Base-by-base conservation (phyloP, 164 flowering plant genomes). In the Vitis cinerea region DNA sequence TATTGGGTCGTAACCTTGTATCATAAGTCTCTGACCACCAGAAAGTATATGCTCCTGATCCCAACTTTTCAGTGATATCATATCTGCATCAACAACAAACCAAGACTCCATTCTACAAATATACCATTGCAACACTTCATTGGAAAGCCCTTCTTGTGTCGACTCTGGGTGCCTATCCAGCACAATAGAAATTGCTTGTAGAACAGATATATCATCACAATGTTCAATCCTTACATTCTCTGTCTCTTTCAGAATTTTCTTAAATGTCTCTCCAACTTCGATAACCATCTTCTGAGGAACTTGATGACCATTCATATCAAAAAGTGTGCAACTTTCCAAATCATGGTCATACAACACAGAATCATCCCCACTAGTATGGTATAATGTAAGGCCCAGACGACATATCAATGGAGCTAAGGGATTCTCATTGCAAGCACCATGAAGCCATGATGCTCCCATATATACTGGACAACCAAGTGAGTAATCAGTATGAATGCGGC, bases 11-110 rank as follows among this genome's bases (percentile, higher is more conserved):
- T 93, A 93, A 12, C 98, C 98, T 82, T 93, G 90, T 75, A 88
- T 87, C 96, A 94, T 90, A n/a, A 94, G 88, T 67, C 97, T 94
- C 81, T 94, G 98, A 50, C 97, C 98, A 73, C 98, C 98, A 61
- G 96, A 70, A 67, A 91, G 98, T 60, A 91, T 89, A 64, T 86
- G 80, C 74, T 94, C 98, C 98, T 93, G 90, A 78, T 93, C 98
- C 97, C 95, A 93, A 72, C 71, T 81, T 81, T 86, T 91, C 68
- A 93, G 73, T 27, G 98, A 93, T 72, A 91, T 91, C 92, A 83
- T 87, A 78, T 91, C 97, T 9, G 87, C 90, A 80, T 93, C 97
- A 30, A 88, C 94, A 56, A 97, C 98, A 81, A 93, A 93, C 98
- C 98, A 93, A 59, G 94, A 97, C 78, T 93, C 98, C 98, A 91